Evolutionary conservation across 495 filamentous ascomycete species (phyloP).

Genomic region (Tuber microsphaerosporum): DNA sequence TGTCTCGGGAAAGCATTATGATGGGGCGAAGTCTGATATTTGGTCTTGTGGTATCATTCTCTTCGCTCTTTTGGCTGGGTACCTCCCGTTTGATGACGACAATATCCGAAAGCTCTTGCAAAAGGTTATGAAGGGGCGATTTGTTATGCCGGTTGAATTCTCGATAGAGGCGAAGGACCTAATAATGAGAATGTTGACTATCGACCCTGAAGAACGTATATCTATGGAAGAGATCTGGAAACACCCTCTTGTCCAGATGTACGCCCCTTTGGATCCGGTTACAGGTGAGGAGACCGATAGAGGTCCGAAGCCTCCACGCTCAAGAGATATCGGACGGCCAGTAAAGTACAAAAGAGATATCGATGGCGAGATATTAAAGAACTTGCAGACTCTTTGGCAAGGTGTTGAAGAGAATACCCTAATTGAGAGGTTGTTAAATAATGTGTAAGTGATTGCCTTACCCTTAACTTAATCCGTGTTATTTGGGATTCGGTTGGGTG

Average conservation of each 20-base stretch:
- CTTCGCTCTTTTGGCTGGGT: conserved; percentile 70
- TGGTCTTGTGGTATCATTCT: conserved; percentile 94
- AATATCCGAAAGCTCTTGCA: conserved; percentile 53
- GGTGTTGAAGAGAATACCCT: conserved; percentile 63
- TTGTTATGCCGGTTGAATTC: conserved; percentile 61
- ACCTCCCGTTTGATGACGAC: conserved; percentile 72
- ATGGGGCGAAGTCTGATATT: conserved; percentile 76
- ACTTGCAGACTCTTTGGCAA: conserved; percentile 84
- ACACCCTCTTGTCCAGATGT: conserved; percentile 74
- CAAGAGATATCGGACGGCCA: conserved; percentile 52
- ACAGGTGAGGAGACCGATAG: conserved; percentile 32
- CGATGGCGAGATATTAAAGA: conserved; percentile 69
- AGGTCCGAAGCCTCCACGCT: conserved; percentile 46
- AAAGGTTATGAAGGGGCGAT: conserved; percentile 63
- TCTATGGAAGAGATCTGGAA: conserved; percentile 70
- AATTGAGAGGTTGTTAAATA: conserved; percentile 56
- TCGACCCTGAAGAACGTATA: conserved; percentile 68
- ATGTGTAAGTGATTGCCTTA: conserved; percentile 54
- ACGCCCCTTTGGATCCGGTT: conserved; percentile 47
- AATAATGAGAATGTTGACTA: conserved; percentile 64
- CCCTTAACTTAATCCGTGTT: conserved; percentile 8
- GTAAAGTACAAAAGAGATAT: conserved; percentile 54
- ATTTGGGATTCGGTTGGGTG: conserved; percentile 16
- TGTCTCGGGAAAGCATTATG: conserved; percentile 62
- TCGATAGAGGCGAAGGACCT: conserved; percentile 69